Evolutionary conservation across 345 rosid species (phyloP).

Genomic region (Eucalyptus curtisii): DNA sequence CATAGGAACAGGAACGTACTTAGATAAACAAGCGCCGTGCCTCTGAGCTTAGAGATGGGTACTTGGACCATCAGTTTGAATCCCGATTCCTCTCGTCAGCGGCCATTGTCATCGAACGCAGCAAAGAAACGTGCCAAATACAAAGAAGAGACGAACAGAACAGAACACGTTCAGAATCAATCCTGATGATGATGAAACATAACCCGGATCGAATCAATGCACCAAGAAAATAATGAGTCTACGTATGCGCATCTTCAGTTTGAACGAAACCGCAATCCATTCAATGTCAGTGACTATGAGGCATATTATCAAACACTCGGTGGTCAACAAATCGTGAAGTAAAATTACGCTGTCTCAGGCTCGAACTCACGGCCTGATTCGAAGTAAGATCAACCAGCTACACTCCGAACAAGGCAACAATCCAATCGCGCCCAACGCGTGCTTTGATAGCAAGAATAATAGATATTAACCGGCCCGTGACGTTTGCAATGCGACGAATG

Average conservation of each 20-base stretch:
- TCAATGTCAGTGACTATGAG: background rate
- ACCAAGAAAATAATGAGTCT: accelerated
- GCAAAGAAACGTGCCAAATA: background rate
- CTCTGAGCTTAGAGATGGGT: no score
- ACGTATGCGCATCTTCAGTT: no score
- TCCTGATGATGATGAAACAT: background rate
- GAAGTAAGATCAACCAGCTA: no score
- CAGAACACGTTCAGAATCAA: background rate
- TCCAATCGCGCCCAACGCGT: background rate
- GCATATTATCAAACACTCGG: background rate
- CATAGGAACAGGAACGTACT: accelerated
- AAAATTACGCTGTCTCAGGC: no score
- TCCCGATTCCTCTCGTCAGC: background rate
- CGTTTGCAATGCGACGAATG: no score
- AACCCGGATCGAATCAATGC: no score
- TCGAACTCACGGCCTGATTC: no score
- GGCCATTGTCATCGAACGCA: background rate
- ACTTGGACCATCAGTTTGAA: no score
- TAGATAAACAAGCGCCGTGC: no score
- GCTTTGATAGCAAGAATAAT: background rate
- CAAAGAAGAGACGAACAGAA: background rate
- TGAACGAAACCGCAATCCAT: background rate
- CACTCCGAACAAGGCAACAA: no score
- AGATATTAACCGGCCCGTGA: no score
- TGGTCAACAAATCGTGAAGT: background rate